Percentiles rank a stretch among this genome's conserved stretches.
These are phyloP conservation scores for Emiliania huxleyi DNA, from an alignment of 78 protist genomes.

Conservation along the genomic window DNA sequence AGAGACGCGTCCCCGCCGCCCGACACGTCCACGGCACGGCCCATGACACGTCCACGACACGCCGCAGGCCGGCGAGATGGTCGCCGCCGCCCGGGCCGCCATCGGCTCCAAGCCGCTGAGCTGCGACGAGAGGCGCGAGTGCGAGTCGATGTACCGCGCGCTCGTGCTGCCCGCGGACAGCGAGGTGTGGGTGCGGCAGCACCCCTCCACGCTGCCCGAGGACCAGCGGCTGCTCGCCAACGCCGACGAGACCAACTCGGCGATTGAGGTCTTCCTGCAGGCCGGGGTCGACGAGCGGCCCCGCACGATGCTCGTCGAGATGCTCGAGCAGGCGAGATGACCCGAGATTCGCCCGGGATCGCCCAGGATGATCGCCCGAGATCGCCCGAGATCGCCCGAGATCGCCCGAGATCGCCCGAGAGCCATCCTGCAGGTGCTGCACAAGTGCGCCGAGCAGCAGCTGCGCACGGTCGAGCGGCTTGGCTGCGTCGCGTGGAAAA, in stretches of 20 bases:
- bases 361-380: no score
- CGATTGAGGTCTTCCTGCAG: not conserved
- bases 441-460: conserved; percentile 29
- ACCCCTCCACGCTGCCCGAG: not conserved
- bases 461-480: conserved; percentile 49
- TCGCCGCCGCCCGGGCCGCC: not conserved
- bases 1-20: no score
- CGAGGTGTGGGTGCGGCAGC: not conserved
- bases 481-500: not conserved
- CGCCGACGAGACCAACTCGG: not conserved
- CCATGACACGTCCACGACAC: no score
- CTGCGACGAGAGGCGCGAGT: not conserved
- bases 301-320: not conserved
- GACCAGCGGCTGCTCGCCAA: not conserved
- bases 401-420: no score
- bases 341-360: no score
- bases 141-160: not conserved
- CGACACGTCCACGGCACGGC: no score
- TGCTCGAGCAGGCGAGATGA: not conserved
- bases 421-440: not conserved
- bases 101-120: not conserved
- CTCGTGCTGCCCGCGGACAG: not conserved
- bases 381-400: no score
- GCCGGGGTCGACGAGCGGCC: not conserved
- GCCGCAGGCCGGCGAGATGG: not conserved